Evolutionary conservation across 1,284 basidiomycete genomes (phyloP), one percentile per base, ranked within the genome.

Genomic region (Coniferiporia weirii): DNA sequence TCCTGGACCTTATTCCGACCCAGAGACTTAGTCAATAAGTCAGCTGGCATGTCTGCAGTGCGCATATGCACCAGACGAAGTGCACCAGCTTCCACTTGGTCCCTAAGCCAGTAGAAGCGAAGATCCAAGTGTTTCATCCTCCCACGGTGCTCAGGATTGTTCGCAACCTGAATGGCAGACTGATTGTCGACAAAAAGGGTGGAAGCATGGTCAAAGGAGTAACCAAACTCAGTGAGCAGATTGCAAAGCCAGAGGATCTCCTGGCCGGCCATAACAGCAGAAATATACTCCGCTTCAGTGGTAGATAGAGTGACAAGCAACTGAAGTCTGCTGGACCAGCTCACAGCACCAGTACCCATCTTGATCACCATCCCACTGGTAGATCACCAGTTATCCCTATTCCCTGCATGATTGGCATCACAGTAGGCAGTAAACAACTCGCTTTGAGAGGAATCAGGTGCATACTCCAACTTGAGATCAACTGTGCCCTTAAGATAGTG

Each of bases 231-330:
- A 6, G 60, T 47, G 40, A 75, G 62, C 15, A 75, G 62, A 44
- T 70, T 67, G 8, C 66, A 54, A 2, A 79, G 63, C 75, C 74
- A 80, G 0, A 72, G 62, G 10, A 70, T 64, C 50, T 75, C 72
- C n/a, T 64, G 65, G 0, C 62, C 63, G 1, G 69, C 65, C 22
- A 68, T 65, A 4, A 67, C 61, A 9, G 66, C 52, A 3, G 71
- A 71, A 43, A 72, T 65, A 56, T 71, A 74, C 62, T 75, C 72
- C 3, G 73, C 69, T 48, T 72, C 72, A 1, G 67, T 66, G 6
- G 70, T 70, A 10, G 72, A 75, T 1, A 62, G 56, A 0, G 72
- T 64, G 3, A 67, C 64, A 7, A 65, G 64, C 2, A 52, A 7
- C 57, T 75, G 72, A 15, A 69, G 63, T 35, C 66, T 66, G 4